Evolutionary conservation across 352 stramenopile species (phyloP).

Genomic region (Globisporangium echinulatum): DNA sequence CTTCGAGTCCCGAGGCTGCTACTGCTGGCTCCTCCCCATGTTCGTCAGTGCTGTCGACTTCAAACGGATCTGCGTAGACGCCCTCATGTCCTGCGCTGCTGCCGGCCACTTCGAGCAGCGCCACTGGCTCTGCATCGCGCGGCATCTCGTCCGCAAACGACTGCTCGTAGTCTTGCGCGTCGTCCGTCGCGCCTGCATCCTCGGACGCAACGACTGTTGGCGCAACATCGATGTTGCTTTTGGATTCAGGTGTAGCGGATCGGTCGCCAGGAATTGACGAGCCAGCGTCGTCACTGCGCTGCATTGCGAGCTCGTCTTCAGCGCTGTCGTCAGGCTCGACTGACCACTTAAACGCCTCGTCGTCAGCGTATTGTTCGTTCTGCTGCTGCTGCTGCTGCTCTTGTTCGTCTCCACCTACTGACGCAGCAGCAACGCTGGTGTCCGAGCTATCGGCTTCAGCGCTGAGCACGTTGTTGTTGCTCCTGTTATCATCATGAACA

Average conservation of each 20-base stretch:
- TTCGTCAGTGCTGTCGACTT: neutral
- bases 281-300: neutral
- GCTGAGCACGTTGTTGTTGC: too few relatives aligned
- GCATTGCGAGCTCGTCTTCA: too few relatives aligned
- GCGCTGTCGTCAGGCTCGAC: neutral
- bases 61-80: neutral
- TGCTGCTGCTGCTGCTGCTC: neutral
- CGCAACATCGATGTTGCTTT: too few relatives aligned
- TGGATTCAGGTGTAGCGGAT: too few relatives aligned
- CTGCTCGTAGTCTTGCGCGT: slow-evolving; percentile 7
- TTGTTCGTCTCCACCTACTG: neutral
- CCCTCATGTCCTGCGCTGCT: too few relatives aligned
- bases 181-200: neutral
- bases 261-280: too few relatives aligned
- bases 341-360: neutral
- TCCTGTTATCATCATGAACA: too few relatives aligned
- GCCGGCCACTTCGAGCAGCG: neutral
- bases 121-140: neutral
- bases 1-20: neutral
- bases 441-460: neutral
- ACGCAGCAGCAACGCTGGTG: neutral
- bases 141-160: slow-evolving; percentile 5
- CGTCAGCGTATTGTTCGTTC: neutral
- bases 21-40: neutral
- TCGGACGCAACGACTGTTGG: neutral